phyloP scores from a whole-genome alignment of 2,329 filamentous ascomycete genomes.

The Zymoseptoria tritici region DNA sequence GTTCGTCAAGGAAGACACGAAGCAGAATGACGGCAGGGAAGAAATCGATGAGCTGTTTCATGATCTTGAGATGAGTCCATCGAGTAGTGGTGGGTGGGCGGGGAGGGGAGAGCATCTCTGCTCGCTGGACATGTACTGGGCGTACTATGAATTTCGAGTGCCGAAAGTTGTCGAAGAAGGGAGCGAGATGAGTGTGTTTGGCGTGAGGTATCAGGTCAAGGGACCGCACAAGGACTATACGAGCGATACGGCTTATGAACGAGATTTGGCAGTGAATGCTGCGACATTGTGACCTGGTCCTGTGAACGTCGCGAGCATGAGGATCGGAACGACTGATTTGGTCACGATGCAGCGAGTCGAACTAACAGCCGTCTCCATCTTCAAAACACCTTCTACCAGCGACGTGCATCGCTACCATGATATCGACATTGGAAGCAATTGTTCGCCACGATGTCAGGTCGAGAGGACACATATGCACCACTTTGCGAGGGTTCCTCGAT shows the following conservation, averaged over 20 bases:
- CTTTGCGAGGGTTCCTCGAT: conserved; percentile 11
- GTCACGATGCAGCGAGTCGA: neutral
- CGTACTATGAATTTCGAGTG: conserved; percentile 57
- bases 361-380: neutral
- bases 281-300: neutral
- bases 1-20: conserved; percentile 63
- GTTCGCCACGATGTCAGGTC: conserved; percentile 8
- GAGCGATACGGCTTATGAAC: conserved; percentile 31
- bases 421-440: conserved; percentile 15
- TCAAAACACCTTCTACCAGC: neutral
- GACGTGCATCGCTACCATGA: conserved; percentile 5
- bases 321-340: neutral
- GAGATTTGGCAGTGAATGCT: neutral
- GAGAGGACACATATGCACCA: conserved; percentile 4
- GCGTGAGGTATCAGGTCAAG: conserved; percentile 31
- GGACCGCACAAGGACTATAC: conserved; percentile 33
- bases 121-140: conserved; percentile 63
- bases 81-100: conserved; percentile 41
- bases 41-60: conserved; percentile 68
- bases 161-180: conserved; percentile 20
- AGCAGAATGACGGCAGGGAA: conserved; percentile 32
- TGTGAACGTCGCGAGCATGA: neutral
- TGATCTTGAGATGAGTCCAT: conserved; percentile 54
- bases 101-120: conserved; percentile 65
- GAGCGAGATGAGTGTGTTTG: conserved; percentile 27